Base-by-base conservation (phyloP, 768 basidiomycete species). In the Gelatoporia subvermispora region DNA sequence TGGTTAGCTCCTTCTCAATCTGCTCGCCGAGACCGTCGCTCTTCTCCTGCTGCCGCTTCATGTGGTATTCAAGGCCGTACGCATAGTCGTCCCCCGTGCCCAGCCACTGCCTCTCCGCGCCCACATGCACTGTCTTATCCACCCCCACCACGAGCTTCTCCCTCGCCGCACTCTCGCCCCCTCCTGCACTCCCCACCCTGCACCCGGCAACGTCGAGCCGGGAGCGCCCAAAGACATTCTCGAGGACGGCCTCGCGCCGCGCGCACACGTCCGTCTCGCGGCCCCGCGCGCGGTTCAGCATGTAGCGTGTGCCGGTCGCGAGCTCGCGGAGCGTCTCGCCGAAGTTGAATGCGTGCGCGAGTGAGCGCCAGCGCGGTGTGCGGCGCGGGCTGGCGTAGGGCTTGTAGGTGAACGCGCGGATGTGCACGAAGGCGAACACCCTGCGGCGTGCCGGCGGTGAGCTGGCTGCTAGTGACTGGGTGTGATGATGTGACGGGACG, bases 401-500 rank as follows among this genome's bases (percentile, higher is more conserved):
- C 55, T 75, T 77, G 65, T 88, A 88, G 13, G 78, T 75, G 66
- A 88, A 91, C 4, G 85, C 85, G 40, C 72, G 71, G 62, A 91
- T 70, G 63, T 91, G 88, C 4, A 88, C 60, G 44, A 85, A 76
- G 4, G 81, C 81, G 57, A 86, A 85, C 21, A 83, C 53, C 62
- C 82, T 82, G 58, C n/a, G 23, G 17, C 22, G n/a, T n/a, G 44
- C 36, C 36, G 35, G 35, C 28, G 51, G 21, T 25, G 34, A 42
- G 10, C 31, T 7, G 31, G 23, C n/a, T n/a, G n/a, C n/a, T n/a
- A 31, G 28, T 31, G 28, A 31, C 13, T 13, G 28, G 28, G 28
- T 13, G 28, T 13, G 28, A 31, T 31, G 28, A 43, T 35, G 36
- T 40, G 49, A 50, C 24, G 40, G 9, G 35, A 39, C 80, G 17